phyloP scores from a whole-genome alignment of 306 rosid genomes.

The Rosa persica region DNA sequence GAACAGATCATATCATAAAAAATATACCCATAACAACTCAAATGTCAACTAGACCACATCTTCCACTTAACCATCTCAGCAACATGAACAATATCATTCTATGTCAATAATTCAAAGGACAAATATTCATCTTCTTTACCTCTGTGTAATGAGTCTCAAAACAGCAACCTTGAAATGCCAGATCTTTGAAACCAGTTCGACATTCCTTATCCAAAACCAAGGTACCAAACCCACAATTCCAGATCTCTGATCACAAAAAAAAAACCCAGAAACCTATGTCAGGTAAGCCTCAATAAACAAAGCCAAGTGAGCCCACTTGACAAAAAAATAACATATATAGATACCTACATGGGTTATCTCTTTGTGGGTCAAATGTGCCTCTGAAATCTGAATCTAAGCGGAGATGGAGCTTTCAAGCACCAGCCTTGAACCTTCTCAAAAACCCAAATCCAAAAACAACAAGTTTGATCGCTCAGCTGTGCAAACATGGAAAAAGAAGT shows the following conservation, averaged over 20 bases:
- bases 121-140: slow-evolving; percentile 22
- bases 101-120: background rate
- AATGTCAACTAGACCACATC: slow-evolving; percentile 13
- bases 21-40: slow-evolving; percentile 20
- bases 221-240: slow-evolving; percentile 20
- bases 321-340: slow-evolving; percentile 28
- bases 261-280: slow-evolving; percentile 14
- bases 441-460: slow-evolving; percentile 30
- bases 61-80: background rate
- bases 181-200: slow-evolving; percentile 55
- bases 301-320: slow-evolving; percentile 27
- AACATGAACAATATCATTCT: slow-evolving; percentile 13
- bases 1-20: slow-evolving; percentile 13
- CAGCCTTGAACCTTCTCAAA: slow-evolving; percentile 31
- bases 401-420: slow-evolving; percentile 61
- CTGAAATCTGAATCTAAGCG: slow-evolving; percentile 57
- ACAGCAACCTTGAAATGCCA: slow-evolving; percentile 45
- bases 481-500: slow-evolving; percentile 22
- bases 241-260: slow-evolving; percentile 46
- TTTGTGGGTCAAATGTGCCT: slow-evolving; percentile 40
- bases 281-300: slow-evolving; percentile 13
- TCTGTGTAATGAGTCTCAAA: slow-evolving; percentile 25
- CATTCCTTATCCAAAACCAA: slow-evolving; percentile 31
- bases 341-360: slow-evolving; percentile 15
- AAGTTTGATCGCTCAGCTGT: slow-evolving; percentile 22